These are phyloP conservation scores for Xanthoconium stramineum DNA, from an alignment of 768 basidiomycete genomes.

Conservation along the genomic window DNA sequence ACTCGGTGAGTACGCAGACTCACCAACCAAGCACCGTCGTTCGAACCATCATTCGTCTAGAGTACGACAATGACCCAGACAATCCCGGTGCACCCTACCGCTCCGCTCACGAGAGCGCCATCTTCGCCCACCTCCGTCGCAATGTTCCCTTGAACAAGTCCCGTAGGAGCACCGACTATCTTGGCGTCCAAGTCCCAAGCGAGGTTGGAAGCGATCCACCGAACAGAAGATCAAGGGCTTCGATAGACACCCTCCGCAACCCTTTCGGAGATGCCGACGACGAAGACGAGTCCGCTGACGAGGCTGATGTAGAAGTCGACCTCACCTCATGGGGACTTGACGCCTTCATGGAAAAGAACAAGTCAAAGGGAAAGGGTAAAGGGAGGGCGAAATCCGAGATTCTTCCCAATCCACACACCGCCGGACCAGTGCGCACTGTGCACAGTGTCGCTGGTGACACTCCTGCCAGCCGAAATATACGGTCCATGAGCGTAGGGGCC, in stretches of 20 bases:
- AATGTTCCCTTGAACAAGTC: slow-evolving; percentile 47
- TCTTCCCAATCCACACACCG: slow-evolving; percentile 45
- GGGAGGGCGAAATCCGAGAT: slow-evolving; percentile 35
- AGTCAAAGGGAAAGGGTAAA: slow-evolving; percentile 41
- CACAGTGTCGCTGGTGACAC: slow-evolving; percentile 43
- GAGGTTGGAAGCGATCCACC: slow-evolving; percentile 54
- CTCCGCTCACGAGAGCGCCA: slow-evolving; percentile 79
- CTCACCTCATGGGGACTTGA: slow-evolving; percentile 84
- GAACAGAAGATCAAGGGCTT: slow-evolving; percentile 49
- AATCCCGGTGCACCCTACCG: slow-evolving; percentile 58
- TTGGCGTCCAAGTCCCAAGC: slow-evolving; percentile 64
- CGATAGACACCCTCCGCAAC: slow-evolving; percentile 65
- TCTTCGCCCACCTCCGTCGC: slow-evolving; percentile 75
- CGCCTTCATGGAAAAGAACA: slow-evolving; percentile 70
- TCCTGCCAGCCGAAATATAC: slow-evolving; percentile 41
- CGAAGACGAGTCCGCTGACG: slow-evolving; percentile 48
- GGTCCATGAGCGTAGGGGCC: slow-evolving; percentile 67
- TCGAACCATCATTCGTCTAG: slow-evolving; percentile 36
- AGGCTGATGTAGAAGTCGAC: slow-evolving; percentile 66
- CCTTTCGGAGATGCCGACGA: slow-evolving; percentile 69
- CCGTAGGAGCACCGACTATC: slow-evolving; percentile 59
- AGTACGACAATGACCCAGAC: slow-evolving; percentile 87
- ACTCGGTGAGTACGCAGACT: slow-evolving; percentile 52
- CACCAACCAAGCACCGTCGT: background rate
- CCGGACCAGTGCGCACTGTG: slow-evolving; percentile 37